Evolutionary conservation across 805 yeast genomes (phyloP).

Genomic region (Saccharomycopsis amapae): DNA sequence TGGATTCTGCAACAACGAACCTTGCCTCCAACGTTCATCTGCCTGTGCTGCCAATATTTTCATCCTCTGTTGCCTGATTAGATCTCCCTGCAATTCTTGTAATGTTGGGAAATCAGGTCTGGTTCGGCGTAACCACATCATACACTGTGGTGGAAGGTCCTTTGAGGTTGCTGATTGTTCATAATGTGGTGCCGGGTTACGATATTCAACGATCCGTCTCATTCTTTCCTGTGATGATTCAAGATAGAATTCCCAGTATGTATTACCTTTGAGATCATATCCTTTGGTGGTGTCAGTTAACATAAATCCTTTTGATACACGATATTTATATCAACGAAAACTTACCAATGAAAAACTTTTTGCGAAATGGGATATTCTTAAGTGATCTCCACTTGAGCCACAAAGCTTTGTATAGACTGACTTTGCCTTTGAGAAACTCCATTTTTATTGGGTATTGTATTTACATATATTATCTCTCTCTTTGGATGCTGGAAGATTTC

Average conservation of each 20-base stretch:
- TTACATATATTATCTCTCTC: conserved; percentile 33
- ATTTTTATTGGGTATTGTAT: not conserved
- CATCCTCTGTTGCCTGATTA: conserved; percentile 46
- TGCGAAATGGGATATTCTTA: conserved; percentile 60
- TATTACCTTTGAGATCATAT: conserved; percentile 76
- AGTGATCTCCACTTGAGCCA: conserved; percentile 54
- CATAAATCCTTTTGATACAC: not conserved
- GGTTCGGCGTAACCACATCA: conserved; percentile 70
- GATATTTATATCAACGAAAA: not conserved
- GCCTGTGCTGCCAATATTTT: conserved; percentile 29
- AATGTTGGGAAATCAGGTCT: conserved; percentile 54
- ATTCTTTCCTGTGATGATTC: conserved; percentile 44
- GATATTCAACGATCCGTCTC: conserved; percentile 59
- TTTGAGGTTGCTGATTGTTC: conserved; percentile 39
- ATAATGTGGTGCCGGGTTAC: conserved; percentile 38
- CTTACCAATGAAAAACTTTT: conserved; percentile 44
- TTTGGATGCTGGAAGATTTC: not conserved
- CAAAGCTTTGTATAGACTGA: conserved; percentile 32
- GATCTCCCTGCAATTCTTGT: conserved; percentile 53
- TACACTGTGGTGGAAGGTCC: conserved; percentile 64
- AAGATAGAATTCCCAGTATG: conserved; percentile 74
- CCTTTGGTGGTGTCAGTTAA: conserved; percentile 29
- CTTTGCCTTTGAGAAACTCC: conserved; percentile 8
- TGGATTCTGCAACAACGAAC: conserved; percentile 17
- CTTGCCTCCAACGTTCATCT: conserved; percentile 27